Percentiles rank a stretch among this genome's conserved stretches.
These are phyloP conservation scores for Fraxinus nigra DNA, from an alignment of 305 asterid species.

Conservation along the genomic window DNA sequence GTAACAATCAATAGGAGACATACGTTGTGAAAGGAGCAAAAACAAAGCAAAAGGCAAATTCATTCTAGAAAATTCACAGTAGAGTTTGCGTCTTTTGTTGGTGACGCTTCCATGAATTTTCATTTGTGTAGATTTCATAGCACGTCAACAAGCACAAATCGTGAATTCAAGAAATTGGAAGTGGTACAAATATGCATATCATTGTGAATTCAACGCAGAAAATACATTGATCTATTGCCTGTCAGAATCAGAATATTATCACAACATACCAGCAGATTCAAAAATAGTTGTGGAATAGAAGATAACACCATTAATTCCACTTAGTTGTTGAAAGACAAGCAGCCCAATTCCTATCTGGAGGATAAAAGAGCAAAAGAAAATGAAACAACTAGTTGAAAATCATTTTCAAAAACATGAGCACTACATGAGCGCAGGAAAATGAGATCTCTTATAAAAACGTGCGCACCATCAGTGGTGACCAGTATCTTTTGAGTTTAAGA, in stretches of 20 bases:
- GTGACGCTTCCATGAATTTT: not conserved
- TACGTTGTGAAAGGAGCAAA: not conserved
- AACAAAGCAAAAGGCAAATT: not conserved
- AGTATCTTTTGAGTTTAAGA: conserved; percentile 77
- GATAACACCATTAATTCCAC: conserved; percentile 83
- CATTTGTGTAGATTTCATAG: not conserved
- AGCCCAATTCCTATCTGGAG: conserved; percentile 82
- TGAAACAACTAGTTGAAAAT: conserved; percentile 2
- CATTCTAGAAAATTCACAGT: not conserved
- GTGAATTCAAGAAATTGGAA: not conserved
- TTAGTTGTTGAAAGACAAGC: conserved; percentile 72
- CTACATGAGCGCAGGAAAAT: not conserved
- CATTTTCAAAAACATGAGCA: not conserved
- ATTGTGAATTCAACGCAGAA: not conserved
- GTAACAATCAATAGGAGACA: not conserved
- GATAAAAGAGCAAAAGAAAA: conserved; percentile 16
- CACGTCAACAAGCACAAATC: not conserved
- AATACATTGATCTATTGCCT: not conserved
- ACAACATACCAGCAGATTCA: conserved; percentile 70
- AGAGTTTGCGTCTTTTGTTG: not conserved
- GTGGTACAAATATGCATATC: not conserved
- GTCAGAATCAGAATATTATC: not conserved
- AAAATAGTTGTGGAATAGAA: conserved; percentile 83
- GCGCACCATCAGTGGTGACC: conserved; percentile 85
- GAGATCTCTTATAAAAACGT: not conserved